Percentiles rank a stretch among this genome's conserved stretches.
Evolutionary conservation across 1,284 basidiomycete genomes (phyloP).

Genomic region (Sutorius eximius): DNA sequence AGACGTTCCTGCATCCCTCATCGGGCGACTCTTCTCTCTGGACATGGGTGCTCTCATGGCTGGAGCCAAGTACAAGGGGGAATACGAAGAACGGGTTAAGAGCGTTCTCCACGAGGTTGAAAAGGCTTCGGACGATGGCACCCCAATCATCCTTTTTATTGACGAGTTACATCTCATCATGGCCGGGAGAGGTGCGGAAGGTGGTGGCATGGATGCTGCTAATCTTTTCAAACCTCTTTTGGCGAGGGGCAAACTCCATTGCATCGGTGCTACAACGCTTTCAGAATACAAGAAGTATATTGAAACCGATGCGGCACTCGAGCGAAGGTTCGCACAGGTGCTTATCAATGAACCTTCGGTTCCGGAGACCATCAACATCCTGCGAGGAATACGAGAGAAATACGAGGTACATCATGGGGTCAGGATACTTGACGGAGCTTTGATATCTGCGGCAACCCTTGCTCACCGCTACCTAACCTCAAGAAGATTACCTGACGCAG

Average conservation of each 20-base stretch:
- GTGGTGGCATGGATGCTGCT: conserved; percentile 82
- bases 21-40: conserved; percentile 82
- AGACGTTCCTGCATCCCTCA: conserved; percentile 87
- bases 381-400: conserved; percentile 83
- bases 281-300: conserved; percentile 95
- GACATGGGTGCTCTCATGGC: conserved; percentile 97
- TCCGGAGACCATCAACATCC: conserved; percentile 88
- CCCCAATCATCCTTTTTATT: conserved; percentile 90
- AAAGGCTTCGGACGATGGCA: conserved; percentile 83
- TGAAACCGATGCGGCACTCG: conserved; percentile 92
- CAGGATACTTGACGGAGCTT: conserved; percentile 85
- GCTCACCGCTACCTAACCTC: conserved; percentile 94
- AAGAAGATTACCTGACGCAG: conserved; percentile 83
- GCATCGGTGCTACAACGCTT: conserved; percentile 93
- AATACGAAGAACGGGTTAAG: conserved; percentile 98
- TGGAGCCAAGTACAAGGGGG: conserved; percentile 94
- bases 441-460: conserved; percentile 89
- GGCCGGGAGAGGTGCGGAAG: conserved; percentile 75
- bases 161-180: conserved; percentile 94
- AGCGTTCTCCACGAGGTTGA: conserved; percentile 92
- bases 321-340: conserved; percentile 94
- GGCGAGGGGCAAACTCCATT: conserved; percentile 86
- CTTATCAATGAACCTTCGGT: conserved; percentile 92
- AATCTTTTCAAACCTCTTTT: conserved; percentile 90
- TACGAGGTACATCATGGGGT: conserved; percentile 88